These are phyloP conservation scores for Phaffia rhodozyma DNA, from an alignment of 1,284 basidiomycete genomes.

Conservation along the genomic window DNA sequence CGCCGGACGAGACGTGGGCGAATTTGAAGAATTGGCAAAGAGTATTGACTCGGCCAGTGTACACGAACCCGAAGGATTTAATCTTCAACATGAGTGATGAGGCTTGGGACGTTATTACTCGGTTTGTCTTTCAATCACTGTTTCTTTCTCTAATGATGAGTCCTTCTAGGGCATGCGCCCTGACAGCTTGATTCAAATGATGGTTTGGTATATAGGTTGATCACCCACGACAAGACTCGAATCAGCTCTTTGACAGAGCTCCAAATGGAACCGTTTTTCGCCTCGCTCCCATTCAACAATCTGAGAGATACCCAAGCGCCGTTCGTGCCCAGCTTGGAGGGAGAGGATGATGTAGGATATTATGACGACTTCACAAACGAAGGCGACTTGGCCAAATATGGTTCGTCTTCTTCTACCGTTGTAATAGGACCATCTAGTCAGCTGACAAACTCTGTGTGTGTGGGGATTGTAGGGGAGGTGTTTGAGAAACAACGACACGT, in stretches of 20 bases:
- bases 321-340: constrained; percentile 90
- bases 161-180: background rate
- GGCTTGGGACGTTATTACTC: constrained; percentile 91
- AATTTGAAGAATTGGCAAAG: constrained; percentile 97
- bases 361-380: constrained; percentile 91
- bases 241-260: constrained; percentile 64
- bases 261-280: constrained; percentile 74
- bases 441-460: background rate
- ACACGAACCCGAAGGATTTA: constrained; percentile 88
- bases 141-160: background rate
- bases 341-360: constrained; percentile 91
- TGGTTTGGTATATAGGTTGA: constrained; percentile 40
- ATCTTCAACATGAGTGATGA: constrained; percentile 93
- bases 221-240: constrained; percentile 65
- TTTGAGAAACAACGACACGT: constrained; percentile 95
- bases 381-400: constrained; percentile 97
- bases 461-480: constrained; percentile 50
- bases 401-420: constrained; percentile 26
- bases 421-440: too few relatives aligned
- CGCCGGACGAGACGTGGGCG: constrained; percentile 96
- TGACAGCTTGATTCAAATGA: background rate
- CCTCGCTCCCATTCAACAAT: constrained; percentile 58
- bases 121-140: constrained; percentile 46
- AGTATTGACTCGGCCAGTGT: constrained; percentile 80
- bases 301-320: constrained; percentile 73